Base-by-base conservation (phyloP, 1,284 basidiomycete genomes). In the Puccinia triticina region DNA sequence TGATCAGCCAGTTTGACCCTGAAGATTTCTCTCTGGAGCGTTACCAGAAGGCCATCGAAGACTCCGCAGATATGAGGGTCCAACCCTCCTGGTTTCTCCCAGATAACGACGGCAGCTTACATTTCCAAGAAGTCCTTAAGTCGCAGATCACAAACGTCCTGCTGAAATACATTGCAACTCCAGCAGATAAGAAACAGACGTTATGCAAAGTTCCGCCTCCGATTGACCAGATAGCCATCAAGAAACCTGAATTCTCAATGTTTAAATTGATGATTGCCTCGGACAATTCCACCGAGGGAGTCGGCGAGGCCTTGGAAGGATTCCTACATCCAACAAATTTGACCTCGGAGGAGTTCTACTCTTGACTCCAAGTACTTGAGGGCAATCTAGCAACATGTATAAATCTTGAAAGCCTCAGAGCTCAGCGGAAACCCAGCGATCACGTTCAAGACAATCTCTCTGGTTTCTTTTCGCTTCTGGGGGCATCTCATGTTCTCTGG, bases 211-310 rank as follows among this genome's bases (percentile, higher is more conserved):
- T 32, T 37, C 75, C 59, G 10, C 74, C 74, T 14, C 55, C 55
- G 5, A 61, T 76, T 14, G 21, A 76, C n/a, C 50, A 34, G 1
- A 76, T 76, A 4, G 12, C 57, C 2, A 18, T n/a, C 55, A 46
- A 77, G 32, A 48, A 34, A 4, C 37, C 57, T 0, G 43, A 77
- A 3, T 48, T 77, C 21, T 46, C 46, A 12, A 77, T 77, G 34
- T n/a, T 77, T 40, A 77, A 66, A 37, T n/a, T 77, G 26, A 77
- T 77, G 75, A 26, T 66, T 37, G 75, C 75, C 46, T 77, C 59
- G 8, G 75, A 77, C 18, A 61, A 66, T 34, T 64, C 57, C 3
- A 4, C 59, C 8, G 40, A 43, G 2, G 40, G 59, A 1, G 59
- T 77, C 32, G 32, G n/a, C 16, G 50, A 75, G 12, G 57, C 59